Evolutionary conservation across 768 basidiomycete species (phyloP), one percentile per base, ranked within the genome.

Genomic region (Amanita muscaria): DNA sequence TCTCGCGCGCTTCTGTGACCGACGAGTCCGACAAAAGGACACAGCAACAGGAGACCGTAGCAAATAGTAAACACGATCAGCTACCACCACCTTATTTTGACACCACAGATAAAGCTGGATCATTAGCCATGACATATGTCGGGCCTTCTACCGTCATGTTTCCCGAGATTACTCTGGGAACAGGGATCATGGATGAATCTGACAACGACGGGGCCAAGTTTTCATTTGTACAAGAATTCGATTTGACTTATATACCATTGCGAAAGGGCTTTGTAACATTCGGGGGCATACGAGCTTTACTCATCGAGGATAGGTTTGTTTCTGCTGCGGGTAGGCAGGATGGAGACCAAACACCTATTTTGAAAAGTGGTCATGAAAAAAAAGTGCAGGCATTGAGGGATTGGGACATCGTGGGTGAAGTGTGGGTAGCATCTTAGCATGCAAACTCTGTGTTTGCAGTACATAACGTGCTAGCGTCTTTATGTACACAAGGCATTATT

Each of bases 221-320:
- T 6, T 61, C 69, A 42, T 64, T 60, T 2, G 68, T 67, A 6
- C 73, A 75, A 53, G 73, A 79, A 16, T 87, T 88, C 46, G 73
- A 79, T 40, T 62, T 87, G 39, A 65, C 74, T 7, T 91, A 77
- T 47, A 41, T 86, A 30, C 73, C 83, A 1, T 58, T 73, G 15
- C 65, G 61, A 37, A 67, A 64, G 4, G 88, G 88, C 0, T 84
- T 84, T 56, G 62, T 67, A 19, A 66, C 66, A 3, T 69, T 81
- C 14, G 87, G 88, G 14, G 87, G 88, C 1, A 56, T 90, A 46
- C 73, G 86, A n/a, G 65, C 86, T 22, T 52, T 90, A 21, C 62
- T 88, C 21, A 50, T 84, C 1, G 73, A 73, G 25, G 83, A 88
- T 54, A 64, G 66, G 41, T 51, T 71, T 45, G 55, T 67, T 18